Percentiles rank a stretch among this genome's conserved stretches.
Evolutionary conservation across 2,329 filamentous ascomycete genomes (phyloP).

Genomic region (Pseudovirgaria hyperparasitica): DNA sequence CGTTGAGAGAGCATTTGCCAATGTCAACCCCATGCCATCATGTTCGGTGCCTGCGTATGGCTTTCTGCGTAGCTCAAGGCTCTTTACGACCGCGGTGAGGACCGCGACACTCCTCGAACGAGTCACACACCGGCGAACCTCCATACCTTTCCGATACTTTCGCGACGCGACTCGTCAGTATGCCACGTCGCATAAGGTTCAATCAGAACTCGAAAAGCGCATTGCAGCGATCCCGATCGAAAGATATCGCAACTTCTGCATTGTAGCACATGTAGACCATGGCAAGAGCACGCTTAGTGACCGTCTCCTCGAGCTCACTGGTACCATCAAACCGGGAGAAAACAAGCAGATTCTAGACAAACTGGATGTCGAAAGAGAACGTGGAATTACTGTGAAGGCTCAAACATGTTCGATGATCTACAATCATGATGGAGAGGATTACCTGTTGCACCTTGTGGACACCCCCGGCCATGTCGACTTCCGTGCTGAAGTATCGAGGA

Average conservation of each 20-base stretch:
- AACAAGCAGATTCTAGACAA: slow-evolving; percentile 98
- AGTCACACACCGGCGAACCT: no score
- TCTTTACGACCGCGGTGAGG: slow-evolving; percentile 3
- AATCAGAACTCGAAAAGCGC: slow-evolving; percentile 45
- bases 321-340: slow-evolving; percentile 70
- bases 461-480: slow-evolving; percentile 98
- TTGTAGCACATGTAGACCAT: slow-evolving; percentile 97
- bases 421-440: slow-evolving; percentile 72
- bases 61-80: slow-evolving; percentile 25
- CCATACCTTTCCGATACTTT: slow-evolving; percentile 15
- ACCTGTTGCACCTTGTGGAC: slow-evolving; percentile 88
- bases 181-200: slow-evolving; percentile 25
- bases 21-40: slow-evolving; percentile 32
- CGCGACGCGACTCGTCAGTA: slow-evolving; percentile 13
- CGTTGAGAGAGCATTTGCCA: no score
- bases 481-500: slow-evolving; percentile 85
- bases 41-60: slow-evolving; percentile 32
- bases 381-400: slow-evolving; percentile 96
- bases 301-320: slow-evolving; percentile 82
- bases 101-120: not conserved
- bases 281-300: slow-evolving; percentile 95
- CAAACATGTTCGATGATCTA: slow-evolving; percentile 98
- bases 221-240: slow-evolving; percentile 67
- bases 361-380: slow-evolving; percentile 87
- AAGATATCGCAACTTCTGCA: slow-evolving; percentile 89